Evolutionary conservation across 306 rosid species (phyloP).

Genomic region (Prunus dulcis): DNA sequence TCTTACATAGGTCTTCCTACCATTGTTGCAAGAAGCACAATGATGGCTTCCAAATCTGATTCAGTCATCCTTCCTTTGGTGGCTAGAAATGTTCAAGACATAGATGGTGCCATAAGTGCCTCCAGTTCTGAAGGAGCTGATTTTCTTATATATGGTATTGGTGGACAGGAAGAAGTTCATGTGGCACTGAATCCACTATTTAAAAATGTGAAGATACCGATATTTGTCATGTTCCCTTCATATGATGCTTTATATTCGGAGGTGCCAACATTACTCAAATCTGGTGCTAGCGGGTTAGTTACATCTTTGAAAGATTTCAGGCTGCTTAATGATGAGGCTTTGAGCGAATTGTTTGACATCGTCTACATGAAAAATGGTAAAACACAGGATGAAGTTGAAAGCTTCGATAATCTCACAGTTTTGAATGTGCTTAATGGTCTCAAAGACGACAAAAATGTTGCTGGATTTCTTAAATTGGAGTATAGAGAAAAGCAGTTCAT

Average conservation of each 20-base stretch:
- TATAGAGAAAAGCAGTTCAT: constrained; percentile 66
- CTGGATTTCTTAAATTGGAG: constrained; percentile 80
- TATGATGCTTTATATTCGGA: constrained; percentile 28
- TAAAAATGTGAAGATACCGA: constrained; percentile 77
- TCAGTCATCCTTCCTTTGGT: constrained; percentile 84
- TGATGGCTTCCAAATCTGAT: constrained; percentile 72
- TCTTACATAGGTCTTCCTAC: constrained; percentile 72
- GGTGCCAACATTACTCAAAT: constrained; percentile 46
- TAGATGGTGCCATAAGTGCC: constrained; percentile 65
- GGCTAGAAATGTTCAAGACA: constrained; percentile 64
- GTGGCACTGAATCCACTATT: constrained; percentile 38
- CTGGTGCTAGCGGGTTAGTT: constrained; percentile 88
- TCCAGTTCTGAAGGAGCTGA: constrained; percentile 92
- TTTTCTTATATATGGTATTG: constrained; percentile 63
- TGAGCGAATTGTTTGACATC: constrained; percentile 39
- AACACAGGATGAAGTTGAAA: constrained; percentile 20
- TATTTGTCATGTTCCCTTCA: constrained; percentile 41
- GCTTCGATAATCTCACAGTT: constrained; percentile 16
- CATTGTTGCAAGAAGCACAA: constrained; percentile 82
- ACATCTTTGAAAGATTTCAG: constrained; percentile 49
- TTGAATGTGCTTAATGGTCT: constrained; percentile 35
- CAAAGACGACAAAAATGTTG: constrained; percentile 34
- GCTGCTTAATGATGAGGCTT: constrained; percentile 47
- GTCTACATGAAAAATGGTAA: constrained; percentile 27
- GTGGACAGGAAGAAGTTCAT: constrained; percentile 28